Conservation (phyloP, 495 filamentous ascomycete genomes). For the Aspergillus bertholletiae region DNA sequence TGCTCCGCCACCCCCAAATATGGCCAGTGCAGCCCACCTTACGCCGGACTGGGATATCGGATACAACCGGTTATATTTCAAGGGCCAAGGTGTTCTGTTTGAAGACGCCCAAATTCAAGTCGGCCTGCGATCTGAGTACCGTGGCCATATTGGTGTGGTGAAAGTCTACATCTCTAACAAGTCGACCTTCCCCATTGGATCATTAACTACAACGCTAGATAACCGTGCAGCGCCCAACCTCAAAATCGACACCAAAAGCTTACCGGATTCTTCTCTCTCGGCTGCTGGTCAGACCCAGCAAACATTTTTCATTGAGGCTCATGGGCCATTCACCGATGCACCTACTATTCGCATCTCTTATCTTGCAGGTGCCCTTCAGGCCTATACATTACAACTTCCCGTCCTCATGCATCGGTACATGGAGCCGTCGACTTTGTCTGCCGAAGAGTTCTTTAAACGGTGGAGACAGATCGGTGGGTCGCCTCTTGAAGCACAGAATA, state of each 20-base stretch:
- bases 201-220: slow-evolving; percentile 91
- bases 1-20: slow-evolving; percentile 62
- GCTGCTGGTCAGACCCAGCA: slow-evolving; percentile 81
- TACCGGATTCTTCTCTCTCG: slow-evolving; percentile 79
- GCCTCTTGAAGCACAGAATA: slow-evolving; percentile 79
- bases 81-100: slow-evolving; percentile 82
- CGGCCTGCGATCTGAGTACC: slow-evolving; percentile 89
- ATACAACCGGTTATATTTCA: slow-evolving; percentile 78
- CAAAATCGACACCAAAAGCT: slow-evolving; percentile 76
- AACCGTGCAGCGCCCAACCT: slow-evolving; percentile 68
- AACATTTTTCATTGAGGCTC: slow-evolving; percentile 89
- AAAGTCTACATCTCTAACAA: slow-evolving; percentile 97
- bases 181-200: slow-evolving; percentile 73
- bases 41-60: slow-evolving; percentile 93
- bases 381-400: slow-evolving; percentile 85
- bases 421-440: slow-evolving; percentile 77
- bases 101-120: slow-evolving; percentile 94
- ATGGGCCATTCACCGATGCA: slow-evolving; percentile 73
- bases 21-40: slow-evolving; percentile 88
- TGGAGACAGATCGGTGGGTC: slow-evolving; percentile 96
- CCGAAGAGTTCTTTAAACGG: slow-evolving; percentile 96
- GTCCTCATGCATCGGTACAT: slow-evolving; percentile 92
- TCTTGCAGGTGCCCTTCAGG: slow-evolving; percentile 89
- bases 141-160: slow-evolving; percentile 87
- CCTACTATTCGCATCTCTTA: slow-evolving; percentile 95